Percentiles rank a stretch among this genome's conserved stretches.
Evolutionary conservation across 345 rosid genomes (phyloP).

Genomic region (Tarenaya hassleriana): DNA sequence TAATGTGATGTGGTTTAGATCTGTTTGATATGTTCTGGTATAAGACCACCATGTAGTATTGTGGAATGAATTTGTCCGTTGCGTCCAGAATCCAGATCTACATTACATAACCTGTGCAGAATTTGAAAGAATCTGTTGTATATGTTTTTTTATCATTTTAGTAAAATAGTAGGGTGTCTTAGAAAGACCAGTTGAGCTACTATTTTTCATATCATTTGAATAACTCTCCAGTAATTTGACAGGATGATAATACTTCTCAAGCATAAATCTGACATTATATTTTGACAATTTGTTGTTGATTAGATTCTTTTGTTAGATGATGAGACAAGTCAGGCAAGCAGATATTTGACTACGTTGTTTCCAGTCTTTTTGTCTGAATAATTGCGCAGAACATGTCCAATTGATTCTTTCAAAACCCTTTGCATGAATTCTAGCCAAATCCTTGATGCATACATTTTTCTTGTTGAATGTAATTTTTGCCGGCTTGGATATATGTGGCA

Average conservation of each 20-base stretch:
- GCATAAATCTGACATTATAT: conserved; percentile 7
- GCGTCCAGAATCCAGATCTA: too few relatives aligned
- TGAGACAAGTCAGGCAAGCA: conserved; percentile 6
- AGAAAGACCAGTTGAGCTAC: too few relatives aligned
- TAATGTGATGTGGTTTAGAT: neutral
- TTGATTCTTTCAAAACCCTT: neutral
- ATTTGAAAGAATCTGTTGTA: too few relatives aligned
- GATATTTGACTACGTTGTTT: conserved; percentile 6
- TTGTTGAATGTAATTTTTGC: conserved; percentile 9
- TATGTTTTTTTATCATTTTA: too few relatives aligned
- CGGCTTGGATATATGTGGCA: neutral
- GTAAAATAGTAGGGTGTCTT: too few relatives aligned
- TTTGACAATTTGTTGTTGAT: neutral
- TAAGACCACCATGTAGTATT: neutral
- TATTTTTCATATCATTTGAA: neutral
- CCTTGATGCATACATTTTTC: neutral
- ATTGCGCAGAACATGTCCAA: neutral
- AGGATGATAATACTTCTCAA: neutral
- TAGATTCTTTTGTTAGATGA: conserved; percentile 1
- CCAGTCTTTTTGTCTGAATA: conserved; percentile 3
- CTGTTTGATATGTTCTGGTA: neutral
- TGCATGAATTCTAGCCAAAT: conserved; percentile 4
- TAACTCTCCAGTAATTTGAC: neutral
- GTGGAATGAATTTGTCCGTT: neutral
- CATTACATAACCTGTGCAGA: too few relatives aligned